Percentiles rank a stretch among this genome's conserved stretches.
Conservation (phyloP, 495 filamentous ascomycete genomes). For the Penicillium roqueforti region DNA sequence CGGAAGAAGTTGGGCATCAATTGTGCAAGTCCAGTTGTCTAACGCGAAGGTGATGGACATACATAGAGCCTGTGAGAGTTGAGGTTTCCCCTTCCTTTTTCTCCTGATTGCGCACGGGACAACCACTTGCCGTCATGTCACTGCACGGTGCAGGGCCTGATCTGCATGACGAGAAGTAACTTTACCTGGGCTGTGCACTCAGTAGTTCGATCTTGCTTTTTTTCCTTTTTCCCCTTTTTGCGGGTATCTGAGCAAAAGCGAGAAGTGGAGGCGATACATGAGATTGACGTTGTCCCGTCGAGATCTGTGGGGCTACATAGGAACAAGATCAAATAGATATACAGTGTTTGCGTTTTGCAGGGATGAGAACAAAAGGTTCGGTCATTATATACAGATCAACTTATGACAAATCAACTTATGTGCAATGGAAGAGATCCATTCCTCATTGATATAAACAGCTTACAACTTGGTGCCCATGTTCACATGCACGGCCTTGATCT, state of each 20-base stretch:
- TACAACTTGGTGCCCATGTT: constrained; percentile 68
- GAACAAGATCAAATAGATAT: not conserved
- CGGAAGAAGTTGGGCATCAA: constrained; percentile 12
- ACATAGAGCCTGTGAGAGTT: not conserved
- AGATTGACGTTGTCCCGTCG: not conserved
- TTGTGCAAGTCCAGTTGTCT: constrained; percentile 1
- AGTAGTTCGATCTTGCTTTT: no score
- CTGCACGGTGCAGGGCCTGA: not conserved
- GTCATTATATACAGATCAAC: constrained; percentile 12
- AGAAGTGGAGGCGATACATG: not conserved
- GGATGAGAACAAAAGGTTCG: not conserved
- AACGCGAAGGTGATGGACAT: not conserved
- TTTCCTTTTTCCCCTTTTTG: constrained; percentile 8
- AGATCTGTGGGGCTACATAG: no score
- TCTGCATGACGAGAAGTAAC: not conserved
- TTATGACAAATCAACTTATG: not conserved
- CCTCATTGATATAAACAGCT: constrained; percentile 11
- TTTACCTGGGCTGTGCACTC: not conserved
- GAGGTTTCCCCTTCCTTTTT: not conserved
- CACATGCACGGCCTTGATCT: constrained; percentile 75
- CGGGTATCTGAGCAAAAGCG: not conserved
- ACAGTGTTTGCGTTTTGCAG: not conserved
- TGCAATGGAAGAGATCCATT: not conserved
- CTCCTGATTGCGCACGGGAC: not conserved
- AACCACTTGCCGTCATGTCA: not conserved